Base-by-base conservation (phyloP, 129 eudicot species). In the Glebionis coronaria region DNA sequence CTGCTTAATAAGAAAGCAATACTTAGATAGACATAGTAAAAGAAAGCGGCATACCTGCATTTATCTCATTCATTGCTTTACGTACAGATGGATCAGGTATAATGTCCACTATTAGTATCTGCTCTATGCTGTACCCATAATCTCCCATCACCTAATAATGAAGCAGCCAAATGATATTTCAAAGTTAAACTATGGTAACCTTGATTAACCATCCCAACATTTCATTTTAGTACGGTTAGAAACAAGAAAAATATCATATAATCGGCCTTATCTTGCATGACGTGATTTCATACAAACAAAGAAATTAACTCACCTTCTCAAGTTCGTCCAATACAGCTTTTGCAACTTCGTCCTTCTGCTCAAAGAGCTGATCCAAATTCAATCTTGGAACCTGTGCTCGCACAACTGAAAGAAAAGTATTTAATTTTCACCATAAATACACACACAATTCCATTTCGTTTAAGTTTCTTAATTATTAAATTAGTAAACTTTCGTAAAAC, bases 11-110 rank as follows among this genome's bases (percentile, higher is more conserved):
- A 31, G 8, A 31, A 31, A 35, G 10, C 10, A 7, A 7, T 27
- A 7, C 27, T 23, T 14, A 5, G 9, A 44, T 15, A 23, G n/a
- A 20, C 9, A 58, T 52, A 25, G 38, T 16, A 54, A 72, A 6
- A 45, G 53, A 62, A 70, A 44, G 53, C 15, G 12, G 53, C 14
- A 61, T 58, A 92, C 98, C 98, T 72, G 98, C 97, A 79, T 93
- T 93, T 16, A 93, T 93, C 81, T 93, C 98, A 71, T 88, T 93
- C 98, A 93, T 93, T 45, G 98, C 98, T 77, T 63, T 89, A 65
- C 95, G 87, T 52, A 93, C 98, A 14, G 90, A 73, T 9, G 95
- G 80, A 61, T 93, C 98, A n/a, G 98, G 98, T 72, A 93, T 77
- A 10, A 93, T 93, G 74, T 93, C 98, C 72, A 88, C 92, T 95